Evolutionary conservation across 2,329 filamentous ascomycete species (phyloP), one percentile per base, ranked within the genome.

Genomic region (Claviceps pazoutovae): DNA sequence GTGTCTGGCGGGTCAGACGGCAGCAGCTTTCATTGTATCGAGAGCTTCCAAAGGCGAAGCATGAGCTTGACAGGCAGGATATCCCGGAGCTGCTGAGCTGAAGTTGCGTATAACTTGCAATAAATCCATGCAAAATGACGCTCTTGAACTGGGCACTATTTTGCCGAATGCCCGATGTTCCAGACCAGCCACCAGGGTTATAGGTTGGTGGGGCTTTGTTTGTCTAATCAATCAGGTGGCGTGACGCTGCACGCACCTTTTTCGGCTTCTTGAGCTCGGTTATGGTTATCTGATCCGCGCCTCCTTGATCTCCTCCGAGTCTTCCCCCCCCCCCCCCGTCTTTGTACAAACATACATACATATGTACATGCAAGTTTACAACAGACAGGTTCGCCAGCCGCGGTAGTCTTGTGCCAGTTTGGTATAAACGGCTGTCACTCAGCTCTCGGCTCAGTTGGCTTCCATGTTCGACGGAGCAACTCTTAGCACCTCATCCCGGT

Each of bases 241-340:
- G 14, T 50, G 38, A 53, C 51, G 21, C 21, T 21, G 21, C 21
- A 21, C 21, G 43, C 34, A 45, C 37, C 48, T 50, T 26, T 46
- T 11, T n/a, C 23, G 46, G 17, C 16, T 19, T n/a, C 30, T 23
- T 17, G 16, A 37, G n/a, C 44, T 47, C 45, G 44, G 44, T 16
- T 14, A 17, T 46, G 36, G 49, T 53, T 53, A 53, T 53, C 52
- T 51, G 52, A 53, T 53, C 49, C 49, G 52, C 48, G 11, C 21
- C 17, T n/a, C 5, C 21, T 21, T 16, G 49, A 16, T 34, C 17
- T 19, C 2, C 21, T 21, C 16, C 30, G 8, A 2, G 17, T 30
- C 30, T 17, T 26, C 26, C n/a, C 16, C 23, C 16, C 14, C 30
- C 14, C 19, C 26, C n/a, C 16, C 23, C 16, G 14, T n/a, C 42